A percentile compares a stretch with the other conserved stretches of the same genome.
Conservation (phyloP, 1,139 yeast species). For the Diutina catenulata region DNA sequence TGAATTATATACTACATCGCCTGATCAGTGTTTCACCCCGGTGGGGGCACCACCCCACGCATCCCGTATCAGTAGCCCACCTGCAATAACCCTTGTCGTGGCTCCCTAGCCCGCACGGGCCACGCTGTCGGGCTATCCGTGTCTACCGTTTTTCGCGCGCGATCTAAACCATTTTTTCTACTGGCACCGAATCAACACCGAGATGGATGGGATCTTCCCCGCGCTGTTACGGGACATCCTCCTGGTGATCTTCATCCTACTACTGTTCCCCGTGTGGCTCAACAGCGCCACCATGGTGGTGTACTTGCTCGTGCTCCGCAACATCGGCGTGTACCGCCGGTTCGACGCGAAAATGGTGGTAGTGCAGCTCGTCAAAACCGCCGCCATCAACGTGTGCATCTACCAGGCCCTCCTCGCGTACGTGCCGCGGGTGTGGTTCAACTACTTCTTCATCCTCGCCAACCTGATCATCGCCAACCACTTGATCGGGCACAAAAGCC, state of each 20-base stretch:
- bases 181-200: no score
- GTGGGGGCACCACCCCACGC: no score
- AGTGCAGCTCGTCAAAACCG: conserved; percentile 5
- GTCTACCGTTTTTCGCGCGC: no score
- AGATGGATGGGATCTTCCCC: no score
- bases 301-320: conserved; percentile 5
- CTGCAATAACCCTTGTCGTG: no score
- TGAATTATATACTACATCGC: no score
- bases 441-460: conserved; percentile 4
- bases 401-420: conserved; percentile 2
- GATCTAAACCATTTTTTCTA: no score
- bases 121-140: no score
- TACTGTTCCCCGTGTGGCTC: not conserved
- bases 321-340: conserved; percentile 3
- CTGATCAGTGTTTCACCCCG: no score
- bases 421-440: not conserved
- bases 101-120: no score
- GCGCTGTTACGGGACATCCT: conserved; percentile 1
- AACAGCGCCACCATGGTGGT: not conserved
- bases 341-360: conserved; percentile 4
- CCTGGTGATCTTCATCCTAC: conserved; percentile 4
- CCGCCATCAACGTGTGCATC: conserved; percentile 2
- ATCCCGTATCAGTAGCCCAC: no score
- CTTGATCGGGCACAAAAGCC: conserved; percentile 2
- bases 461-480: conserved; percentile 2